phyloP scores from a whole-genome alignment of 345 rosid species.

The Chamaenerion angustifolium region DNA sequence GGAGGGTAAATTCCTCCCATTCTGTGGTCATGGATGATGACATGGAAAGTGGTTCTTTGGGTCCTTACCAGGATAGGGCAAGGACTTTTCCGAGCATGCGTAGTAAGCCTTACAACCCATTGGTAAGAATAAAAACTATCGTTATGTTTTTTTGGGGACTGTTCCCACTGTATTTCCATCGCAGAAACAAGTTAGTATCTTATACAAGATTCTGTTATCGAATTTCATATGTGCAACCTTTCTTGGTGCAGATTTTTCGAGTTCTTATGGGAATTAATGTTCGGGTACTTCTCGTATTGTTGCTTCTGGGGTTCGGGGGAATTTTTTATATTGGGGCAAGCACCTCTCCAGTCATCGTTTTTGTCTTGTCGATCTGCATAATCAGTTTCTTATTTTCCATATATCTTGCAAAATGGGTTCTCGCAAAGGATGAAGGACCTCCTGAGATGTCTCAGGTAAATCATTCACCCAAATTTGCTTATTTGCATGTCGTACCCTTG shows the following conservation, averaged over 20 bases:
- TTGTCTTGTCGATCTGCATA: slow-evolving; percentile 79
- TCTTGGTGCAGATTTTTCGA: slow-evolving; percentile 59
- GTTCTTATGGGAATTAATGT: slow-evolving; percentile 63
- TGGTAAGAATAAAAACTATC: slow-evolving; percentile 24
- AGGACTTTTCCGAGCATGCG: slow-evolving; percentile 92
- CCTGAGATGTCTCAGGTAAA: slow-evolving; percentile 89
- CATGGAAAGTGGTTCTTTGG: slow-evolving; percentile 62
- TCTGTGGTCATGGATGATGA: slow-evolving; percentile 85
- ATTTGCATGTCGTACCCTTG: neutral
- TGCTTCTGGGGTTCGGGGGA: slow-evolving; percentile 58
- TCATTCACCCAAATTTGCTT: slow-evolving; percentile 2
- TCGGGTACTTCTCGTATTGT: slow-evolving; percentile 57
- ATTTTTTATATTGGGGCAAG: slow-evolving; percentile 79
- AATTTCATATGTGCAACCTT: no score
- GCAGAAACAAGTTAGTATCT: neutral
- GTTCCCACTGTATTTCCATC: neutral
- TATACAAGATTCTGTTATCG: no score
- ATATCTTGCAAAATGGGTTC: slow-evolving; percentile 90
- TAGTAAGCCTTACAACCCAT: slow-evolving; percentile 56
- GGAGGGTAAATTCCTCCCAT: slow-evolving; percentile 37
- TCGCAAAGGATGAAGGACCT: slow-evolving; percentile 98
- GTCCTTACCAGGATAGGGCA: slow-evolving; percentile 60
- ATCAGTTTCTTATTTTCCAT: slow-evolving; percentile 60
- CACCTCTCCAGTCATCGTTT: slow-evolving; percentile 84
- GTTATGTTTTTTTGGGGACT: neutral